These are phyloP conservation scores for Ceratocystis eucalypticola DNA, from an alignment of 2,329 filamentous ascomycete genomes.

Conservation along the genomic window DNA sequence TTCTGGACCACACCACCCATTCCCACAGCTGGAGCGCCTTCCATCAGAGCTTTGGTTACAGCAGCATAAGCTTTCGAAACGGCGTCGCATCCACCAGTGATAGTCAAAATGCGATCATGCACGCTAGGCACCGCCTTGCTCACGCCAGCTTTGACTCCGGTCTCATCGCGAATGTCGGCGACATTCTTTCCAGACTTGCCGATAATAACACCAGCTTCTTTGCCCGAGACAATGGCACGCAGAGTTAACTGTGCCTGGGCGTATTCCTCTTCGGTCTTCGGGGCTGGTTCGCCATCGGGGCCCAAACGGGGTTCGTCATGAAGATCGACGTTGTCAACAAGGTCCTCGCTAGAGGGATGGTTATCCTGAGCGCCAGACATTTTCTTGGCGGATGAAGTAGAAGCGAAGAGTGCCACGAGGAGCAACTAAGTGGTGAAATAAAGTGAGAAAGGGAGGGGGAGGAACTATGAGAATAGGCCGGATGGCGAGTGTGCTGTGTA, in stretches of 20 bases:
- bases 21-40: constrained; percentile 86
- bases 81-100: constrained; percentile 77
- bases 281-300: constrained; percentile 62
- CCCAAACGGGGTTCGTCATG: constrained; percentile 49
- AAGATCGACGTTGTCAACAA: constrained; percentile 49
- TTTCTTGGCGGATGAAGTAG: constrained; percentile 22
- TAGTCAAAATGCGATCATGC: constrained; percentile 90
- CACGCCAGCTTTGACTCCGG: constrained; percentile 92
- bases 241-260: constrained; percentile 83
- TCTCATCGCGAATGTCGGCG: constrained; percentile 90
- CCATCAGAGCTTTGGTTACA: constrained; percentile 79
- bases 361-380: constrained; percentile 53
- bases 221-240: constrained; percentile 94
- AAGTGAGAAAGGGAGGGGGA: constrained; percentile 19
- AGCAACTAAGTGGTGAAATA: constrained; percentile 14
- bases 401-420: constrained; percentile 19
- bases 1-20: constrained; percentile 84
- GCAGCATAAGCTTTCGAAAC: constrained; percentile 87
- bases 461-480: constrained; percentile 1
- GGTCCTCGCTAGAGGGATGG: constrained; percentile 45
- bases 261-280: constrained; percentile 95
- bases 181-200: constrained; percentile 98
- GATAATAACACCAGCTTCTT: constrained; percentile 97
- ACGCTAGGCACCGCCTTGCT: constrained; percentile 98
- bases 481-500: background rate